Conservation (phyloP, 768 basidiomycete species). For the Pilatotrama ljubarskyi region DNA sequence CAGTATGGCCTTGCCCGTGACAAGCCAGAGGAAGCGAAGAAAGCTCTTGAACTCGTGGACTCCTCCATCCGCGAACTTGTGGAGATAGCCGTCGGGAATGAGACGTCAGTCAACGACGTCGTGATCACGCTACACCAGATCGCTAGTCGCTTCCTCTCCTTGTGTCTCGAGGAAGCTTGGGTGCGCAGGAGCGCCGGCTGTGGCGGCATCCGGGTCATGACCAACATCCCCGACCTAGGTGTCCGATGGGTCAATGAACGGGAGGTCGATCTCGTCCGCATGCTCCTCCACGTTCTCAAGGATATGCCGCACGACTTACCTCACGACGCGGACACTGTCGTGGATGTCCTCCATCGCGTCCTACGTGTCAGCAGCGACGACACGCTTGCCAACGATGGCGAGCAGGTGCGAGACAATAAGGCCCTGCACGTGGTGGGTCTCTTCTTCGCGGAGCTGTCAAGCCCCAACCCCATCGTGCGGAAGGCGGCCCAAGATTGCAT, state of each 20-base stretch:
- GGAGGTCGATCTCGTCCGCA: conserved; percentile 87
- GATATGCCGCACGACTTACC: conserved; percentile 92
- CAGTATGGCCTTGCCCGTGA: conserved; percentile 75
- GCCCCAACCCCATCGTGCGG: conserved; percentile 82
- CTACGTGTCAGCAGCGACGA: conserved; percentile 59
- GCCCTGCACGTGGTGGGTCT: conserved; percentile 74
- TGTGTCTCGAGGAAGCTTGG: conserved; percentile 94
- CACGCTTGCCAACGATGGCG: conserved; percentile 22
- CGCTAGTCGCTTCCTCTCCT: conserved; percentile 75
- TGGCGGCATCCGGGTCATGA: conserved; percentile 79
- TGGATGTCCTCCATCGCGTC: conserved; percentile 71
- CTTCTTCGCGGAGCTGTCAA: conserved; percentile 86
- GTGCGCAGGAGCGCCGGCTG: conserved; percentile 87
- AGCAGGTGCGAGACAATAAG: conserved; percentile 39
- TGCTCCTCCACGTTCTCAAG: conserved; percentile 87
- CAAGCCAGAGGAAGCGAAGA: conserved; percentile 56
- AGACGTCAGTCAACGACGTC: conserved; percentile 54
- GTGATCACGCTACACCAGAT: conserved; percentile 77
- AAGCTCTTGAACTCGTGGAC: conserved; percentile 60
- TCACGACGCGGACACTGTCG: conserved; percentile 74
- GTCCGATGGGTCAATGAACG: conserved; percentile 81
- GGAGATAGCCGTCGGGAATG: conserved; percentile 47
- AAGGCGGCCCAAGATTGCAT: conserved; percentile 83
- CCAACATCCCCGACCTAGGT: conserved; percentile 67
- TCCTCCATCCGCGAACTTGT: conserved; percentile 69